These are phyloP conservation scores for Colletotrichum musicola DNA, from an alignment of 2,329 filamentous ascomycete species.

Conservation along the genomic window DNA sequence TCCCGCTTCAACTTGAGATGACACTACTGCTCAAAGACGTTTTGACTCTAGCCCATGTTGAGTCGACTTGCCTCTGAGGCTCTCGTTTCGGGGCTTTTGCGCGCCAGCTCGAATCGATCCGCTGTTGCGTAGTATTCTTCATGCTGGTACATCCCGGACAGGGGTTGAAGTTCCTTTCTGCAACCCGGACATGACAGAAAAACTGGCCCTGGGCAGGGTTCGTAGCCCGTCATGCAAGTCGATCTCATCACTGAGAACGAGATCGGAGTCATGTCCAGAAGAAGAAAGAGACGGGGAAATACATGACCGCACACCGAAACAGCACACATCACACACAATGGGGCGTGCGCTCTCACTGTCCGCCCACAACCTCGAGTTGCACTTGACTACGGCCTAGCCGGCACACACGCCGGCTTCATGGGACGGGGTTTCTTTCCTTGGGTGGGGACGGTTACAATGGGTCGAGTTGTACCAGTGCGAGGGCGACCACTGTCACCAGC, in stretches of 20 bases:
- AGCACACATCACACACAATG: background rate
- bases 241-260: constrained; percentile 13
- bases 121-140: no score
- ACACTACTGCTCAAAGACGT: background rate
- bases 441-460: constrained; percentile 20
- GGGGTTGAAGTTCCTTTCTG: background rate
- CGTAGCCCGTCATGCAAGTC: constrained; percentile 10
- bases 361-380: background rate
- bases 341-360: background rate
- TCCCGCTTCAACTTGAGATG: constrained; percentile 4
- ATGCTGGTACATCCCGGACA: background rate
- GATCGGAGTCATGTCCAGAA: constrained; percentile 23
- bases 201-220: constrained; percentile 12
- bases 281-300: constrained; percentile 5
- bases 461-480: no score
- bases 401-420: constrained; percentile 17
- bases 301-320: background rate
- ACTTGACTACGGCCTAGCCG: constrained; percentile 24
- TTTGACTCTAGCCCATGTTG: no score
- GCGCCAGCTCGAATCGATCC: no score
- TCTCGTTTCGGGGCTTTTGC: no score
- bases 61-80: no score
- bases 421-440: constrained; percentile 11
- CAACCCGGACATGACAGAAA: constrained; percentile 7
- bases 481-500: background rate